Evolutionary conservation across 192 early-diverging fungal species (phyloP), one percentile per base, ranked within the genome.

Genomic region (Dissophora globulifera): DNA sequence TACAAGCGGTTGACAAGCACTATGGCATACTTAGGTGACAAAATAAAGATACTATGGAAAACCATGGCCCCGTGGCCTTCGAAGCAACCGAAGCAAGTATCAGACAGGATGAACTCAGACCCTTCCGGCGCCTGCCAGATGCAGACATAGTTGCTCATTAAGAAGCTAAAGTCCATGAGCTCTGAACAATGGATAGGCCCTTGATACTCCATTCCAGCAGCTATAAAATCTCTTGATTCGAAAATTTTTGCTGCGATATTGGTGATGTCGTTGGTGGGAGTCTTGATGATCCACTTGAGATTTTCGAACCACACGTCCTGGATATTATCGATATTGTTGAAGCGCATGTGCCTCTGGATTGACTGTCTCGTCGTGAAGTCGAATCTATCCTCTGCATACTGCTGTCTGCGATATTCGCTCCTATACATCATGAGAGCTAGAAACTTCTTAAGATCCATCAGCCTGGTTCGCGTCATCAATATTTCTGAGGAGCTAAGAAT

Each of bases 271-370:
- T 70, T 29, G 23, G 29, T 13, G 1, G 62, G 40, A 29, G 55
- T 79, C 43, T 79, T 40, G 51, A 79, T 51, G 57, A 79, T 49
- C 50, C 58, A 58, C 35, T 69, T 63, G 58, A 79, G 62, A 29
- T 79, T 79, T 30, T 66, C 50, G 49, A 79, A 66, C 78, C 78
- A 79, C 1, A 79, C 67, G 4, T 79, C 78, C 9, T 67, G 67
- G 26, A 65, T 32, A 1, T 17, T 55, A 10, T 25, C 4, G 33
- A 78, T 59, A 11, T 78, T 69, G 16, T 69, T 60, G 31, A 46
- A 8, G 43, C 8, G 52, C 76, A 79, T 79, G 32, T 66, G 58
- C 17, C 49, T 64, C 33, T 41, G 1, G 23, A 79, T 35, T 0
- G 57, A 41, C 13, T 12, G 0, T 38, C 29, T 25, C 1, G 67